Conservation (phyloP, 148 eudicot genomes). For the Silene conica region DNA sequence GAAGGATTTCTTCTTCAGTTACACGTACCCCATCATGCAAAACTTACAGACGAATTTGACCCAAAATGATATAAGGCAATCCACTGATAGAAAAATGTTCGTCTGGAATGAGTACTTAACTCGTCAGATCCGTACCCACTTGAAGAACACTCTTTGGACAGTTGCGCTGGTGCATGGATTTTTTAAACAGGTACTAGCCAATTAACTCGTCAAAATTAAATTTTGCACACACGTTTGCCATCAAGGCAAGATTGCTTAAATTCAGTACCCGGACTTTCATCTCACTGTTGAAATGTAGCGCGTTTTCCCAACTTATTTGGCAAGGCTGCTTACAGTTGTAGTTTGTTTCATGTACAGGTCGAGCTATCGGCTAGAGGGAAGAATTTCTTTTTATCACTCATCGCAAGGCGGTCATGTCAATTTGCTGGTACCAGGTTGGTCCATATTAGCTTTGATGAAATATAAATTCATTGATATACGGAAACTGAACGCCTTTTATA, state of each 20-base stretch:
- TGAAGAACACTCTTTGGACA: slow-evolving; percentile 73
- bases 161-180: slow-evolving; percentile 89
- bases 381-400: slow-evolving; percentile 54
- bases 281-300: background rate
- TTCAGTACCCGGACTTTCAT: background rate
- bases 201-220: too few species aligned
- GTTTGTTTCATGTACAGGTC: slow-evolving; percentile 36
- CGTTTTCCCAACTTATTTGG: background rate
- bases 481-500: background rate
- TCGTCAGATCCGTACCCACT: slow-evolving; percentile 55
- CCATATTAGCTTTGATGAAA: too few species aligned
- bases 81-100: slow-evolving; percentile 58
- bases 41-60: slow-evolving; percentile 68
- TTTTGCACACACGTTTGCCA: too few species aligned
- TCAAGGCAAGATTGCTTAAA: too few species aligned
- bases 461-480: too few species aligned
- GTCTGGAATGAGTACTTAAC: slow-evolving; percentile 91
- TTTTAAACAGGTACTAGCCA: slow-evolving; percentile 71
- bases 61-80: slow-evolving; percentile 37
- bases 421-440: slow-evolving; percentile 92
- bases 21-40: slow-evolving; percentile 75
- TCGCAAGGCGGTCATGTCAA: slow-evolving; percentile 80
- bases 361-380: slow-evolving; percentile 50
- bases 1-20: slow-evolving; percentile 87
- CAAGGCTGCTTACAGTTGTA: slow-evolving; percentile 10